Evolutionary conservation across 352 stramenopile species (phyloP), one percentile per base, ranked within the genome.

Genomic region (Phytophthora sp.): DNA sequence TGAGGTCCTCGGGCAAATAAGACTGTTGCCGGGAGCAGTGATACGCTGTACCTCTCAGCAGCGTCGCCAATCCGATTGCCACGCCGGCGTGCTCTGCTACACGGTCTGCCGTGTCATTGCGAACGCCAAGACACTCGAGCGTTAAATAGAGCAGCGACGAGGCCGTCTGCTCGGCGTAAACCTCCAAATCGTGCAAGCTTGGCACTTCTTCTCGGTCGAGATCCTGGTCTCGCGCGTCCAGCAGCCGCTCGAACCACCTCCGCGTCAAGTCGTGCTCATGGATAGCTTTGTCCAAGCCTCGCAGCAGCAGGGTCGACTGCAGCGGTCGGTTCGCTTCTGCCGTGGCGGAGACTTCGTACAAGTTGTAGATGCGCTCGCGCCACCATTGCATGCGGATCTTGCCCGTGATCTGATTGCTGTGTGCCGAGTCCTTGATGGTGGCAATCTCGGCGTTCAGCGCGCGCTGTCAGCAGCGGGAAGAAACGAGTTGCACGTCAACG

Each of bases 311-410:
- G 5, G 91, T 93, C 21, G 71, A 74, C 29, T 78, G 66, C 50
- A 66, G 9, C 13, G 61, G 66, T 53, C 62, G 66, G 30, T 89
- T 77, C 4, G 72, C 68, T 30, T 59, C 56, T n/a, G 60, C 33
- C 4, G 44, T n/a, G 13, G 24, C 54, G 13, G 58, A 61, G 0
- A 56, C 26, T 53, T 71, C 71, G 63, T 93, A 95, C 57, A 96
- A 57, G 42, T 86, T 77, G 52, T 85, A 80, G 54, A 97, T 88
- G 7, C 76, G 75, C 49, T 98, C 86, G 18, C 90, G 81, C 93
- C 93, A 98, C 93, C 93, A 98, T 57, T 97, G 91, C 72, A 97
- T 88, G 55, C 93, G 88, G 75, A 98, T 95, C 63, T 91, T 94
- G 57, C 89, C 92, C 11, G 90, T 88, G 51, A 79, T 76, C 11